phyloP scores from a whole-genome alignment of 805 yeast genomes.

The Saccharomycopsis vini region DNA sequence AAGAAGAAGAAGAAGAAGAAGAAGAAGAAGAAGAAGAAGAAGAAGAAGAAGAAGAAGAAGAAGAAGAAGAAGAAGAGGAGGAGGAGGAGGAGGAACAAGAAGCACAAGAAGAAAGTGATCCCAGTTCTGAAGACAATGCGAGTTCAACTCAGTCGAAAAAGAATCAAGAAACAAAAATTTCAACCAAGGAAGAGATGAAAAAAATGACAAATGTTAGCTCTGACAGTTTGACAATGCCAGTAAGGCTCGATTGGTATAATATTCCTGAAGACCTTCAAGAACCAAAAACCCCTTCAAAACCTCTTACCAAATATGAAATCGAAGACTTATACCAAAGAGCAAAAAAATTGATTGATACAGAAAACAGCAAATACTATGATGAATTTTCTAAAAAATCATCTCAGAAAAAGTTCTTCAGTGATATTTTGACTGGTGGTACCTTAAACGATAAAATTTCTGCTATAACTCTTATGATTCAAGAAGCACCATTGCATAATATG shows the following conservation, averaged over 20 bases:
- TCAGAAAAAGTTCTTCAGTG: conserved; percentile 80
- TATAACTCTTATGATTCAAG: conserved; percentile 83
- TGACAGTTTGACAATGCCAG: conserved; percentile 48
- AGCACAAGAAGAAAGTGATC: conserved; percentile 32
- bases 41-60: conserved; percentile 30
- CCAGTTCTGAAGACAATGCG: conserved; percentile 21
- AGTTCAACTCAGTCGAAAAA: conserved; percentile 22
- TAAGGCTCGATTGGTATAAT: conserved; percentile 71
- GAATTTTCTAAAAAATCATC: conserved; percentile 70
- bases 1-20: conserved; percentile 33
- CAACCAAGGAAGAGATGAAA: conserved; percentile 24
- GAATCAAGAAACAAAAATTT: conserved; percentile 20
- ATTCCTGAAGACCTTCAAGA: conserved; percentile 33
- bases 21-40: conserved; percentile 30
- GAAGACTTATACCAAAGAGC: conserved; percentile 60
- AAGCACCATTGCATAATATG: conserved; percentile 84
- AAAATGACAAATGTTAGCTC: conserved; percentile 42
- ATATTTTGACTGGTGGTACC: conserved; percentile 87
- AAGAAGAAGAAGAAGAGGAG: conserved; percentile 27
- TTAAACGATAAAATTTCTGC: conserved; percentile 93
- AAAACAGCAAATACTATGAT: conserved; percentile 60
- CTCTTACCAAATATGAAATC: conserved; percentile 37
- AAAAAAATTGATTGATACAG: conserved; percentile 52
- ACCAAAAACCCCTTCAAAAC: conserved; percentile 16
- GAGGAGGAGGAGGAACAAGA: conserved; percentile 23